Conservation (phyloP, 768 basidiomycete species). For the Mrakia blollopis region DNA sequence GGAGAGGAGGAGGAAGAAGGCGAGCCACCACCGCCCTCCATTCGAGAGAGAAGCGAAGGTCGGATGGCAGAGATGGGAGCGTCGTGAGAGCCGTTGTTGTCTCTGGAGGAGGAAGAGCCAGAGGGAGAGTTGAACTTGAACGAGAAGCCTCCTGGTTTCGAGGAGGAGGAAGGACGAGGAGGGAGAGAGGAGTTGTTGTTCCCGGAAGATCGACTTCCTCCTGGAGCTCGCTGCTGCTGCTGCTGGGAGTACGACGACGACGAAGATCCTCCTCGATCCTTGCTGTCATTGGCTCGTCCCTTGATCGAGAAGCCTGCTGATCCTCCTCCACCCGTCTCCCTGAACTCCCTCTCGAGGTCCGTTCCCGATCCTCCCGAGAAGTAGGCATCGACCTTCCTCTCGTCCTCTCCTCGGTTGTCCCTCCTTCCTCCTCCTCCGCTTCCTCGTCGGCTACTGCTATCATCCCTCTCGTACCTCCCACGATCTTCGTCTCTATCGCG, state of each 20-base stretch:
- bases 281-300: conserved; percentile 6
- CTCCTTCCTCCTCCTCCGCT: neutral
- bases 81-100: neutral
- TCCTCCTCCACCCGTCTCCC: conserved; percentile 5
- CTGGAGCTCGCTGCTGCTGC: neutral
- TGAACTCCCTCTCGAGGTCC: conserved; percentile 24
- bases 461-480: conserved; percentile 11
- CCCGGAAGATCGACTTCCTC: neutral
- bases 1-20: conserved; percentile 2
- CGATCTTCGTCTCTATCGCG: conserved; percentile 15
- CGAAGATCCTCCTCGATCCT: conserved; percentile 4
- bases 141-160: conserved; percentile 2
- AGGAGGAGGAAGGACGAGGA: conserved; percentile 3
- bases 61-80: conserved; percentile 10
- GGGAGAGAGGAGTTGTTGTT: neutral
- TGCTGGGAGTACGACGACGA: neutral
- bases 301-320: conserved; percentile 19
- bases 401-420: conserved; percentile 16
- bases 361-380: conserved; percentile 22
- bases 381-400: conserved; percentile 22
- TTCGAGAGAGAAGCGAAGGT: conserved; percentile 13
- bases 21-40: neutral
- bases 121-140: conserved; percentile 18
- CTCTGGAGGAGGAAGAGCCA: neutral
- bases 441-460: conserved; percentile 1